Conservation (phyloP, 1,284 basidiomycete genomes). For the Ganoderma lingzhi region DNA sequence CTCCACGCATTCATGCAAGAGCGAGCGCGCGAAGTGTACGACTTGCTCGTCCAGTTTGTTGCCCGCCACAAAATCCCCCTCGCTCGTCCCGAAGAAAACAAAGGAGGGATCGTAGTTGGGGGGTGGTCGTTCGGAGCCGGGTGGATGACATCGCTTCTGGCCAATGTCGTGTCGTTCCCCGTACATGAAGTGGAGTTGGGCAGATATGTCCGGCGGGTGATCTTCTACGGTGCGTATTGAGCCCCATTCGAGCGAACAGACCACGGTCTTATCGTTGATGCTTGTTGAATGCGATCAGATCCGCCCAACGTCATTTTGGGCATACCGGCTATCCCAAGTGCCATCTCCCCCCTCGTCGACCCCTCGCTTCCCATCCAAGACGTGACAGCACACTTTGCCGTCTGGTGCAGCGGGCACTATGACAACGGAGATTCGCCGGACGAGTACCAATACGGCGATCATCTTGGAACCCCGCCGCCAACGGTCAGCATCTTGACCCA, state of each 20-base stretch:
- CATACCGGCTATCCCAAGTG: background rate
- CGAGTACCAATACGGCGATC: conserved; percentile 7
- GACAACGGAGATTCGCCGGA: conserved; percentile 30
- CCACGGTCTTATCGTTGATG: background rate
- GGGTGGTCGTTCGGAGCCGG: conserved; percentile 11
- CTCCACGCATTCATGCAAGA: conserved; percentile 2
- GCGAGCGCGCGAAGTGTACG: conserved; percentile 6
- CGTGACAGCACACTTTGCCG: background rate
- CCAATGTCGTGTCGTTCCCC: conserved; percentile 6
- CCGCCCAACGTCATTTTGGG: background rate
- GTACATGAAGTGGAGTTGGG: background rate
- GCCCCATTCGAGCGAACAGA: background rate
- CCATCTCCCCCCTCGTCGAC: background rate
- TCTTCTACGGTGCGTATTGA: conserved; percentile 4
- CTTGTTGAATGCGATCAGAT: background rate
- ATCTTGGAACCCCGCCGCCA: conserved; percentile 20
- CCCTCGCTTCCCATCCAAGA: background rate
- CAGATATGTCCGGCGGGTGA: conserved; percentile 5
- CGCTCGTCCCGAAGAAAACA: conserved; percentile 1
- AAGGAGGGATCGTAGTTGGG: background rate
- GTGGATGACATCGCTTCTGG: conserved; percentile 9
- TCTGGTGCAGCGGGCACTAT: conserved; percentile 26
- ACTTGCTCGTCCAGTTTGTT: conserved; percentile 5
- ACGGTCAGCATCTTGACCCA: conserved; percentile 23
- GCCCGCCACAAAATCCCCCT: background rate